Evolutionary conservation across 768 basidiomycete species (phyloP).

Genomic region (Leccinum imitatum): DNA sequence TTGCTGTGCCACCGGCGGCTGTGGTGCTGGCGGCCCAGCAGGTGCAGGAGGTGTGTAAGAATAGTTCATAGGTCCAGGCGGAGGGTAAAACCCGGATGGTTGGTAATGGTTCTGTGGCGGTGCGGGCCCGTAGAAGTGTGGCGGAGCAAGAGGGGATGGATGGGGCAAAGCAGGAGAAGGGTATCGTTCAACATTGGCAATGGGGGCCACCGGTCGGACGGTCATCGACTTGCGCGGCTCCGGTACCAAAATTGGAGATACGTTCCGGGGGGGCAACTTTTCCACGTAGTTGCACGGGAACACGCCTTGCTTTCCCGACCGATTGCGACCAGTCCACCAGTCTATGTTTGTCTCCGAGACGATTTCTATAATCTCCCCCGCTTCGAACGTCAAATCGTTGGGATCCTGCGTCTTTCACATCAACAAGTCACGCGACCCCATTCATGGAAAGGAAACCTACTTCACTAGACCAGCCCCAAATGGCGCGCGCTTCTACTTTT

Average conservation of each 20-base stretch:
- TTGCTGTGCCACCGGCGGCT: conserved; percentile 33
- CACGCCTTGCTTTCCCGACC: conserved; percentile 62
- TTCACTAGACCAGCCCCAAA: conserved; percentile 33
- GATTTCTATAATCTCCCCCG: conserved; percentile 79
- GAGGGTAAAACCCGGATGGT: conserved; percentile 16
- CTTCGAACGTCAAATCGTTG: conserved; percentile 71
- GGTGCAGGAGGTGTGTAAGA: conserved; percentile 15
- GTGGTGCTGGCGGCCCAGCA: conserved; percentile 40
- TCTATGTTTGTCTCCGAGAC: conserved; percentile 81
- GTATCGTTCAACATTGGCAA: conserved; percentile 16
- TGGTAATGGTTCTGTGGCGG: conserved; percentile 17
- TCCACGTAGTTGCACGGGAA: conserved; percentile 82
- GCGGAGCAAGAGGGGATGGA: conserved; percentile 12
- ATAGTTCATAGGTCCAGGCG: conserved; percentile 13
- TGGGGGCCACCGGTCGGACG: conserved; percentile 4
- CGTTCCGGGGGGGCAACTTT: conserved; percentile 37
- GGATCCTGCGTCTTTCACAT: conserved; percentile 50
- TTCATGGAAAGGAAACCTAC: conserved; percentile 11
- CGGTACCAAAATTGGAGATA: conserved; percentile 25
- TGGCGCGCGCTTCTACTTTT: conserved; percentile 29
- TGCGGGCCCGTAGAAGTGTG: conserved; percentile 16
- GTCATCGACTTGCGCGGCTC: conserved; percentile 21
- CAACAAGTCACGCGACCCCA: conserved; percentile 2
- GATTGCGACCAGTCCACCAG: conserved; percentile 82
- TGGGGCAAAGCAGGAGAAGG: conserved; percentile 22